Base-by-base conservation (phyloP, 768 basidiomycete species). In the Leucosporidium scottii region DNA sequence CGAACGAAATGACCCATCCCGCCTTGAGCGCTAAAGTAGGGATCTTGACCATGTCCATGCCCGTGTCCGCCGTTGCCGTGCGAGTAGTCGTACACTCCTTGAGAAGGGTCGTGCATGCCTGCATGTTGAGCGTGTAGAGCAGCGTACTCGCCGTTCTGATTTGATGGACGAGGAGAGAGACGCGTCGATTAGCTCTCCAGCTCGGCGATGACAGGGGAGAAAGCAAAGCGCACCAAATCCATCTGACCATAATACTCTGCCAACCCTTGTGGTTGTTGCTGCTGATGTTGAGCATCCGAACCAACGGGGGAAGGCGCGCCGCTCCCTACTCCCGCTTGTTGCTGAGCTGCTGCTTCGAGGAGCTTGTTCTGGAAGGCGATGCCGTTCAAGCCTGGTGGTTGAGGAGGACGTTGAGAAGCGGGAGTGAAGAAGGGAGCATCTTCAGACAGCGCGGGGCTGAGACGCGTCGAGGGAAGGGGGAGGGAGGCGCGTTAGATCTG, bases 1-100 rank as follows among this genome's bases (percentile, higher is more conserved):
- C 83, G 84, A 23, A 66, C 23, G 61, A 64, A 74, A 47, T 44
- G 39, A 13, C 39, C 39, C 39, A 44, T 44, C 2, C 39, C 39
- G 8, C 8, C 39, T 44, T 44, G 39, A 15, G 6, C 8, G 39
- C 39, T 13, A 44, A 44, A 44, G 15, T 44, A 44, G 39, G 39
- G 39, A 44, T 44, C 39, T 15, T 44, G 39, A 3, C 39, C 39
- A 44, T 44, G 6, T 8, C 39, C 39, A 44, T 44, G 39, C 8
- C 6, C 34, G 34, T 36, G 34, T 36, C 34, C 34, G 12, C 12
- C 6, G 34, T 12, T 12, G 34, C 12, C 12, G n/a, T n/a, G n/a
- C n/a, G n/a, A n/a, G n/a, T n/a, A n/a, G n/a, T n/a, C n/a, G n/a
- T 36, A 5, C 34, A 12, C 34, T 34, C 34, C 34, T 34, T 44